phyloP scores from a whole-genome alignment of 441 rosid species.

The Adansonia grandidieri region DNA sequence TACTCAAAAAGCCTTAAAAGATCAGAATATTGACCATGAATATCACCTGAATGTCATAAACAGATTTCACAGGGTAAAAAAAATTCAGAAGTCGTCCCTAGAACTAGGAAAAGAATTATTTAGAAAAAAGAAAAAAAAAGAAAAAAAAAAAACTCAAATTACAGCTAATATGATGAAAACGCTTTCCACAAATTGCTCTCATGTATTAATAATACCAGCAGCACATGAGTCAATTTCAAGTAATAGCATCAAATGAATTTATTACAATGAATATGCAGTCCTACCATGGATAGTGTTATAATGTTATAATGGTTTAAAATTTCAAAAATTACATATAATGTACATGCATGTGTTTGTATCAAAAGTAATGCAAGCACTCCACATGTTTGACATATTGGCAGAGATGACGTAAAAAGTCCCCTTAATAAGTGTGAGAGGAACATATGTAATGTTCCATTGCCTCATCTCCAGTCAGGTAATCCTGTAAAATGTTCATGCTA shows the following conservation, averaged over 20 bases:
- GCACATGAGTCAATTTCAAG: not conserved
- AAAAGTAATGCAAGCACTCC: not conserved
- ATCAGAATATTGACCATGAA: constrained; percentile 90
- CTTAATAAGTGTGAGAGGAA: not conserved
- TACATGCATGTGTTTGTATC: not conserved
- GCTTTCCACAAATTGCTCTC: too few species aligned
- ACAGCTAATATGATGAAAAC: not conserved
- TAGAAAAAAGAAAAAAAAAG: not conserved
- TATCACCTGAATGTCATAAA: constrained; percentile 64
- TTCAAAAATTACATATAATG: not conserved
- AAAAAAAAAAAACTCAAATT: too few species aligned
- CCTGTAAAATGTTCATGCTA: constrained; percentile 9
- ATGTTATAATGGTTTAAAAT: not conserved
- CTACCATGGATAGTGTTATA: not conserved
- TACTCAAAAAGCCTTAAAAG: constrained; percentile 84
- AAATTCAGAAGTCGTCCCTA: not conserved
- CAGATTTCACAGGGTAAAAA: constrained; percentile 15
- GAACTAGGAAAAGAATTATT: not conserved
- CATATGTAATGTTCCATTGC: not conserved
- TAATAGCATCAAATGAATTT: not conserved
- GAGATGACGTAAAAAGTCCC: not conserved
- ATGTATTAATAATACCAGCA: not conserved
- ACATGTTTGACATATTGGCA: constrained; percentile 9
- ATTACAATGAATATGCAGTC: not conserved
- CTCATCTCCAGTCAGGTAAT: not conserved